These are phyloP conservation scores for Hymenochaete sp. DNA, from an alignment of 1,284 basidiomycete species.

Conservation along the genomic window DNA sequence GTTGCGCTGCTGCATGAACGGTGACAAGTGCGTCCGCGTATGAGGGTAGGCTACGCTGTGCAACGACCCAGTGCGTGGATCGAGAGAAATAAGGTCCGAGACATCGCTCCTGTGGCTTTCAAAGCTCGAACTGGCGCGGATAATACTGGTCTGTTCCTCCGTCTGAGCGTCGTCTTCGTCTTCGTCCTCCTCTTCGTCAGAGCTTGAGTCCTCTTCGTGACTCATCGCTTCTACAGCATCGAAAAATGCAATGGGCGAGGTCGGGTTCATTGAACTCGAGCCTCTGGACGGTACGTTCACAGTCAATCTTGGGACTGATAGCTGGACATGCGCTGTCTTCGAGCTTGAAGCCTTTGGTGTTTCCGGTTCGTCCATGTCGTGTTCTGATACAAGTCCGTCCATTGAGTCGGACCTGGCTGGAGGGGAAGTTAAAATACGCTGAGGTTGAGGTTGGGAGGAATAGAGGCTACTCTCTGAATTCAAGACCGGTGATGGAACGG, in stretches of 20 bases:
- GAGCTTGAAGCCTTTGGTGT: slow-evolving; percentile 7
- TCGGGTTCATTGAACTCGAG: slow-evolving; percentile 40
- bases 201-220: slow-evolving; percentile 56
- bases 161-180: slow-evolving; percentile 15
- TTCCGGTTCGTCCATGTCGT: slow-evolving; percentile 8
- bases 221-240: slow-evolving; percentile 59
- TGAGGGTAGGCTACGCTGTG: slow-evolving; percentile 1
- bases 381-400: neutral
- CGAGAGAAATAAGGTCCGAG: neutral
- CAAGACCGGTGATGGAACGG: slow-evolving; percentile 34
- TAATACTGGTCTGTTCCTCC: slow-evolving; percentile 1
- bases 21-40: neutral
- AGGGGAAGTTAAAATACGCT: slow-evolving; percentile 17
- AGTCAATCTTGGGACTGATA: slow-evolving; percentile 6
- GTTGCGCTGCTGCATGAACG: slow-evolving; percentile 9
- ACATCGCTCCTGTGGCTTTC: slow-evolving; percentile 11
- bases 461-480: slow-evolving; percentile 19
- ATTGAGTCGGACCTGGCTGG: slow-evolving; percentile 8
- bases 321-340: no score
- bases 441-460: slow-evolving; percentile 16
- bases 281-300: neutral
- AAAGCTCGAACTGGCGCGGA: slow-evolving; percentile 14
- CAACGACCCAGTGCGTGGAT: slow-evolving; percentile 4
- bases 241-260: slow-evolving; percentile 63
- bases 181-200: slow-evolving; percentile 30